phyloP scores from a whole-genome alignment of 2,329 filamentous ascomycete genomes.

The Parastagonospora avenae region DNA sequence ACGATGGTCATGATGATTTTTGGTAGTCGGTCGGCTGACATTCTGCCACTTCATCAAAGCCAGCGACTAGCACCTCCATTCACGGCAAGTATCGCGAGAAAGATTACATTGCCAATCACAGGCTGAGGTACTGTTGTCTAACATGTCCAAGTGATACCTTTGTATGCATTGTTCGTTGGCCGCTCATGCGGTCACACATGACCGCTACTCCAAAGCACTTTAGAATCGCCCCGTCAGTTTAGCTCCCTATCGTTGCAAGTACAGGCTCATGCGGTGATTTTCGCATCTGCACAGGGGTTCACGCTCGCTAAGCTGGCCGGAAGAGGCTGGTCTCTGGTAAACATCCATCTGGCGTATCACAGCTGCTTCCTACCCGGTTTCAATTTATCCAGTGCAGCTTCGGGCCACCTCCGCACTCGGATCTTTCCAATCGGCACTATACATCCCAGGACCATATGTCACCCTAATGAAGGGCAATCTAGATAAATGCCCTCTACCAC shows the following conservation, averaged over 20 bases:
- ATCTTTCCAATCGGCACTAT: conserved; percentile 28
- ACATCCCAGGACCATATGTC: conserved; percentile 21
- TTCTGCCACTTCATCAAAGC: too few relatives aligned
- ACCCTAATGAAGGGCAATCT: conserved; percentile 40
- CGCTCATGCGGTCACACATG: too few relatives aligned
- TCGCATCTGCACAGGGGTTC: conserved; percentile 12
- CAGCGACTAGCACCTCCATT: too few relatives aligned
- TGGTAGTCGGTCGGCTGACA: too few relatives aligned
- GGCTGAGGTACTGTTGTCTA: too few relatives aligned
- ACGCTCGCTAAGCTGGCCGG: conserved; percentile 24
- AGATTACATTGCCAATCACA: too few relatives aligned
- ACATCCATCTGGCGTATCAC: conserved; percentile 30
- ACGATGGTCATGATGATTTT: too few relatives aligned
- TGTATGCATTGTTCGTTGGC: too few relatives aligned
- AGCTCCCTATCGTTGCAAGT: not conserved
- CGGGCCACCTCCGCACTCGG: conserved; percentile 25
- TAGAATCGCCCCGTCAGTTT: not conserved
- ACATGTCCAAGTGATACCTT: too few relatives aligned
- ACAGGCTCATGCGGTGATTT: conserved; percentile 9
- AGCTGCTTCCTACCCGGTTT: conserved; percentile 18
- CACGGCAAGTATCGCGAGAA: too few relatives aligned
- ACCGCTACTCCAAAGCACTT: too few relatives aligned
- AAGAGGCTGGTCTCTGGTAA: conserved; percentile 19
- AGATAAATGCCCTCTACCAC: conserved; percentile 31
- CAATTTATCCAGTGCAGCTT: conserved; percentile 37